These are phyloP conservation scores for Fraxinus greggii DNA, from an alignment of 305 asterid species.

Conservation along the genomic window DNA sequence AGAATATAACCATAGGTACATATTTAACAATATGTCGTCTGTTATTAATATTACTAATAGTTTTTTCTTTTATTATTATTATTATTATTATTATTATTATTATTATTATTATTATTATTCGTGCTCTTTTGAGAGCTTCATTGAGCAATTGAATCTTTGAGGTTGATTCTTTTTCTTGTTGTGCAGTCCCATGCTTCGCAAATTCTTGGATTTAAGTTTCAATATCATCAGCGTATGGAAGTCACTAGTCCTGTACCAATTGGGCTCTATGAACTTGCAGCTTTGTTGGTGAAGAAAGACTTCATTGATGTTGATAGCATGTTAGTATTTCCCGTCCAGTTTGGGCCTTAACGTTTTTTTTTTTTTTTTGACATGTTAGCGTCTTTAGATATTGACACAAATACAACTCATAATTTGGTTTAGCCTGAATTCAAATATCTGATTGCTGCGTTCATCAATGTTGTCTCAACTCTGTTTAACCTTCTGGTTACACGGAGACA, in stretches of 20 bases:
- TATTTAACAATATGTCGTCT: not conserved
- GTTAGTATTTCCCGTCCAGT: constrained; percentile 50
- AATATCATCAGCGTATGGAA: constrained; percentile 83
- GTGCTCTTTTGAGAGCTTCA: constrained; percentile 5
- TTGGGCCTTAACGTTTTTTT: constrained; percentile 21
- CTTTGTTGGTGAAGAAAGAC: constrained; percentile 82
- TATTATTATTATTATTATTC: not conserved
- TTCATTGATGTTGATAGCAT: constrained; percentile 87
- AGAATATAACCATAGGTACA: not conserved
- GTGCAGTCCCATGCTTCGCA: constrained; percentile 96
- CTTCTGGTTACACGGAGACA: constrained; percentile 12
- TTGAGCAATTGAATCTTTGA: constrained; percentile 8
- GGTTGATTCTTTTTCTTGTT: constrained; percentile 19
- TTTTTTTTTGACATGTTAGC: not conserved
- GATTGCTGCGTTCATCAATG: not conserved
- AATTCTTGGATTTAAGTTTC: constrained; percentile 92
- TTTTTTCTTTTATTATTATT: not conserved
- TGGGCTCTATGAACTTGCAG: constrained; percentile 82
- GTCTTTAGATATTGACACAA: not conserved
- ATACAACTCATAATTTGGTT: not conserved
- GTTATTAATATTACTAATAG: not conserved
- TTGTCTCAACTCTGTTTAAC: not conserved
- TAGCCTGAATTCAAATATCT: constrained; percentile 2
- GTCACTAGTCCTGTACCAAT: constrained; percentile 59
- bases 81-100: no score